Conservation (phyloP, 2,329 filamentous ascomycete genomes). For the Aspergillus sp. region DNA sequence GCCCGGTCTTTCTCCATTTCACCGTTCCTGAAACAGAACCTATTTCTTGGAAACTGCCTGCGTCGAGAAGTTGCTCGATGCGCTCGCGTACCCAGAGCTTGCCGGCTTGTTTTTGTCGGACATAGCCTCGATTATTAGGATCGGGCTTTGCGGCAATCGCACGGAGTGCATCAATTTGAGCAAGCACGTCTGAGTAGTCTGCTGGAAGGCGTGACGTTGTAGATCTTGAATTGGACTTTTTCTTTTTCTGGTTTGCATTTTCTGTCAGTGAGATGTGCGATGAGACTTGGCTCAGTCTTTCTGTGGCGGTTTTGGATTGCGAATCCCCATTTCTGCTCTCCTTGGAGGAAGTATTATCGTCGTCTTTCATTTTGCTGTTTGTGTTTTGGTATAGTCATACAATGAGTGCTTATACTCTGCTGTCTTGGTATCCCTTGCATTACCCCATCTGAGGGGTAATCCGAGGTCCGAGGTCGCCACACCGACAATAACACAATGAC, state of each 20-base stretch:
- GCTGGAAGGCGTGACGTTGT: slow-evolving; percentile 43
- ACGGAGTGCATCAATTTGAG: slow-evolving; percentile 50
- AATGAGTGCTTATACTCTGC: not conserved
- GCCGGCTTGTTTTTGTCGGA: slow-evolving; percentile 59
- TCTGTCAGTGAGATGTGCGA: slow-evolving; percentile 33
- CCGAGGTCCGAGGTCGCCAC: slow-evolving; percentile 15
- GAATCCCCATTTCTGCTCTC: slow-evolving; percentile 2
- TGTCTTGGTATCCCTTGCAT: slow-evolving; percentile 3
- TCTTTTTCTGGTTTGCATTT: slow-evolving; percentile 23
- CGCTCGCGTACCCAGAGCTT: slow-evolving; percentile 63
- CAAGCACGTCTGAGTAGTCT: slow-evolving; percentile 59
- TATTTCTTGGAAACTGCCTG: slow-evolving; percentile 53
- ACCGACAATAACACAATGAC: too few relatives aligned
- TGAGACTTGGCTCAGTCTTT: slow-evolving; percentile 46
- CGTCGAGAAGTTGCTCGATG: slow-evolving; percentile 55
- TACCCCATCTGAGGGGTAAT: not conserved
- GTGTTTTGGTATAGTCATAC: not conserved
- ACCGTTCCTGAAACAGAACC: slow-evolving; percentile 58
- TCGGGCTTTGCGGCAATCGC: slow-evolving; percentile 53
- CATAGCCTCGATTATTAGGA: slow-evolving; percentile 51
- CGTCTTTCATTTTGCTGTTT: slow-evolving; percentile 8
- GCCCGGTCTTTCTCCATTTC: slow-evolving; percentile 47
- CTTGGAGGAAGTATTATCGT: slow-evolving; percentile 4
- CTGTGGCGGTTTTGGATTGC: slow-evolving; percentile 26
- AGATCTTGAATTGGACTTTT: slow-evolving; percentile 19